Base-by-base conservation (phyloP, 2,329 filamentous ascomycete genomes). In the Aspergillus sp. region DNA sequence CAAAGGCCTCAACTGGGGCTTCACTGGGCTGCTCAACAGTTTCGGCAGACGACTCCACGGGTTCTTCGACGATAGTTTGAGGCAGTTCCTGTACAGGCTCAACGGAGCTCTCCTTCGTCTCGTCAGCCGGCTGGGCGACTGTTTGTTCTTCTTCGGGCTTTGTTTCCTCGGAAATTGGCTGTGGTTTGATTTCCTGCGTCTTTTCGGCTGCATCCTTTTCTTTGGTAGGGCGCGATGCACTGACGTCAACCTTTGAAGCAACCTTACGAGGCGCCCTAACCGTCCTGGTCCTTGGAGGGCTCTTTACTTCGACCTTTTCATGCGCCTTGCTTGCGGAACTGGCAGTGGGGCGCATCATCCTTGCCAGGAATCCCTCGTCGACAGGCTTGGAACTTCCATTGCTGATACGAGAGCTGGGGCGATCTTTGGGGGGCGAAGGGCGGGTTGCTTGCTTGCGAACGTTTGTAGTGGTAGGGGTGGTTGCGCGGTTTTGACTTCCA, bases 281-380 rank as follows among this genome's bases (percentile, higher is more conserved):
- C 19, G 19, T 19, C 19, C 4, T 19, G 19, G 19, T 19, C 19
- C 19, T 19, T 19, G 69, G 65, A 31, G 68, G 67, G 38, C 62
- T 67, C 47, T 65, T 69, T 5, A 58, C 39, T 27, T 74, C 71
- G 5, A 67, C 44, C 50, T 71, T 73, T 11, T 75, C 73, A 39
- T 74, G 71, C 10, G 62, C 58, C 50, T 76, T 76, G 50, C 63
- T 73, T 7, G 72, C 70, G 40, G 72, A 75, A 49, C 71, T 74
- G 29, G 71, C 68, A 9, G 73, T 76, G 19, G 73, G 73, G 5
- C 73, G 67, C 70, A 75, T 76, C 71, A 76, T 74, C 42, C 73
- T 62, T 10, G 72, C 72, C 30, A 76, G 56, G 51, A 75, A 76
- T 1, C 69, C 60, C 29, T 74, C 71, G 45, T 72, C 70, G 5